Percentiles rank a stretch among this genome's conserved stretches.
Conservation (phyloP, 441 rosid species). For the Breynia disticha region DNA sequence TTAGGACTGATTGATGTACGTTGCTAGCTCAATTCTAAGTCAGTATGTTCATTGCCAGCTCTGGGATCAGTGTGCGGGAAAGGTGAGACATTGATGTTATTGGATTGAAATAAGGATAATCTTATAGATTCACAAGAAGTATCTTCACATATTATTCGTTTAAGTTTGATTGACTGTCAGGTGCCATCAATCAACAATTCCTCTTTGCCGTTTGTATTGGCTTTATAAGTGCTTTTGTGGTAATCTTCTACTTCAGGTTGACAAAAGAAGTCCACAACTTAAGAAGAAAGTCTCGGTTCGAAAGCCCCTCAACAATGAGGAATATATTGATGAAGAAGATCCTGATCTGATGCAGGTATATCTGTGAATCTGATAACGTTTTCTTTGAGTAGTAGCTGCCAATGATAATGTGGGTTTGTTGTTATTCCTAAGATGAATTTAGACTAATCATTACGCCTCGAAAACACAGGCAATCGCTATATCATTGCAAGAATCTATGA, state of each 20-base stretch:
- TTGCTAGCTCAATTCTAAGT: too few species aligned
- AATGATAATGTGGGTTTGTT: neutral
- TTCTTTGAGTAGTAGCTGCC: neutral
- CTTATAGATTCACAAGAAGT: neutral
- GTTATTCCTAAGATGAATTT: neutral
- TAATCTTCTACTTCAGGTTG: slow-evolving; percentile 18
- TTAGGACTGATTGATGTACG: too few species aligned
- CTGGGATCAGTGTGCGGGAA: neutral
- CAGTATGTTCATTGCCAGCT: too few species aligned
- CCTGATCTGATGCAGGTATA: slow-evolving; percentile 49
- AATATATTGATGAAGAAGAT: slow-evolving; percentile 27
- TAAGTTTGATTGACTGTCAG: neutral
- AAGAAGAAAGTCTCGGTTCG: slow-evolving; percentile 27
- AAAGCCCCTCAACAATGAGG: slow-evolving; percentile 20
- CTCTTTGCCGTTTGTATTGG: neutral
- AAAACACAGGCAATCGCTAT: slow-evolving; percentile 60
- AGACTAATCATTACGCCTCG: neutral
- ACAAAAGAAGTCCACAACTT: slow-evolving; percentile 27
- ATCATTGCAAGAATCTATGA: slow-evolving; percentile 46
- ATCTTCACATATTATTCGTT: neutral
- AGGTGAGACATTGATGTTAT: neutral
- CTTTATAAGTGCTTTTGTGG: neutral
- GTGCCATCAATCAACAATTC: neutral
- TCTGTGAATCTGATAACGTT: neutral
- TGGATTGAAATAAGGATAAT: neutral